Evolutionary conservation across 2,329 filamentous ascomycete species (phyloP), one percentile per base, ranked within the genome.

Genomic region (Bimuria novae-zelandiae): DNA sequence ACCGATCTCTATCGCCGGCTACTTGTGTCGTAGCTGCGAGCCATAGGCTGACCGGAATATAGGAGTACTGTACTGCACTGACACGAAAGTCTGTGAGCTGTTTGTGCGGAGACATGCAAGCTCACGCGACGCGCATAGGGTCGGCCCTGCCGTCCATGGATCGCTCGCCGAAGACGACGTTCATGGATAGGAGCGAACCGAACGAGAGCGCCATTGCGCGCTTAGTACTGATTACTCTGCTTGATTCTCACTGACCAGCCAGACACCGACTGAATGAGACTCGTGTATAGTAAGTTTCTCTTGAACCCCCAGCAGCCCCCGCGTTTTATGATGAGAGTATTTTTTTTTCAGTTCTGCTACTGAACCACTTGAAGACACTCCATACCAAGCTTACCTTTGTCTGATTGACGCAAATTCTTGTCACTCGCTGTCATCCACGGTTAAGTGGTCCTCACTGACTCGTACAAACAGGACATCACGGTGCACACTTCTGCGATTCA

Each of bases 291-390:
- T 69, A 65, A 66, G 65, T 60, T 10, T 7, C 25, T 27, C 25
- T 10, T 5, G 6, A 27, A 21, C 17, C 32, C 19, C 7, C 33
- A 51, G 29, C 32, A 21, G 16, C 22, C 25, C 17, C 16, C 44
- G 44, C 44, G 44, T 61, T 65, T 55, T 62, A 69, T 73, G 71
- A 73, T 73, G 71, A 68, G 58, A 63, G 65, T 68, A 67, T 73
- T 51, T 74, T 74, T n/a, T 78, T 76, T 75, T 78, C 82, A 84
- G 82, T 84, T 84, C 82, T 84, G 82, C 82, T 84, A 82, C 82
- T 82, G 81, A 82, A 82, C 71, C 68, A 53, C 63, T 81, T 83
- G 82, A 82, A 80, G 81, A 83, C 71, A 82, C 77, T 67, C 76
- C 76, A 78, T 80, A 82, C 79, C 75, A 69, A 47, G 67, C 79